Evolutionary conservation across 768 basidiomycete genomes (phyloP).

Genomic region (Rhizopogon sp.): DNA sequence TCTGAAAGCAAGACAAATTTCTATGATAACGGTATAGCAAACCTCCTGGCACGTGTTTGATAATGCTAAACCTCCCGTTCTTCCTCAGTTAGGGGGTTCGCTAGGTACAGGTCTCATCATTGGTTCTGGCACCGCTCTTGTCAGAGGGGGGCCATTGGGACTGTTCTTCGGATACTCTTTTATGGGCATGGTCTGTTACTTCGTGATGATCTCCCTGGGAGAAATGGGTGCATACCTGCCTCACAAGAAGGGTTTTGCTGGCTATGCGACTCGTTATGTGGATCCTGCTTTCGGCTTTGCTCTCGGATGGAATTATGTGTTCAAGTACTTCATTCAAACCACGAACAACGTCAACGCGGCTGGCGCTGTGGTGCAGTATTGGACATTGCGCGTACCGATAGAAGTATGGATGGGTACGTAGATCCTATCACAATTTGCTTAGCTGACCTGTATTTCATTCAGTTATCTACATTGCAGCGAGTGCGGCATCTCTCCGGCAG

Average conservation of each 20-base stretch:
- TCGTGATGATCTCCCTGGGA: conserved; percentile 49
- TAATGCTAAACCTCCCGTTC: neutral
- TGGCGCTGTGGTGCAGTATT: conserved; percentile 47
- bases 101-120: conserved; percentile 54
- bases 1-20: conserved; percentile 47
- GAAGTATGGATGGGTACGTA: conserved; percentile 53
- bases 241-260: conserved; percentile 54
- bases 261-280: conserved; percentile 60
- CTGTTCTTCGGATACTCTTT: conserved; percentile 36
- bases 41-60: neutral
- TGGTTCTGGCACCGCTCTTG: conserved; percentile 53
- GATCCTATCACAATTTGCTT: neutral
- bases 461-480: conserved; percentile 57
- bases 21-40: conserved; percentile 46
- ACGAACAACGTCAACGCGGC: conserved; percentile 65
- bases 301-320: conserved; percentile 41
- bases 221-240: conserved; percentile 40
- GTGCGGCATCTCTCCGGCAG: conserved; percentile 25
- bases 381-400: conserved; percentile 41
- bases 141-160: conserved; percentile 50
- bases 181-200: conserved; percentile 52
- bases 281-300: conserved; percentile 69
- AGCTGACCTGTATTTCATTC: conserved; percentile 5
- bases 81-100: conserved; percentile 39
- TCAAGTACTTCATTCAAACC: conserved; percentile 61